Base-by-base conservation (phyloP, 164 flowering plant genomes). In the Kalanchoe fedtschenkoi region DNA sequence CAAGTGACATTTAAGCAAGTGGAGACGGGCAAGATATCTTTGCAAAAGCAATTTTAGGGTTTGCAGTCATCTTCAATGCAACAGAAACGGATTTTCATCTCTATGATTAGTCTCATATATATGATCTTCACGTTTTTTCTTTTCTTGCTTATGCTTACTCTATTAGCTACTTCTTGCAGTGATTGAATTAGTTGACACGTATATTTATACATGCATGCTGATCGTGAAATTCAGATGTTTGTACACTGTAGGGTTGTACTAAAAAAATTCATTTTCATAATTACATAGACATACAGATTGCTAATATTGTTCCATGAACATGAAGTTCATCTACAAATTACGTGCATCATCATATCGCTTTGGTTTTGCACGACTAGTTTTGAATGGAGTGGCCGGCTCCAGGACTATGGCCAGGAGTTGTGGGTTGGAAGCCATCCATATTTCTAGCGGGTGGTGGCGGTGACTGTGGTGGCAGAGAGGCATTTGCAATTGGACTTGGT, bases 371-470 rank as follows among this genome's bases (percentile, higher is more conserved):
- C 30, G 10, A 4, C 56, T 58, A 58, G 34, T 34, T 58, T 34
- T 58, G 28, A 34, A 58, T 58, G 15, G 61, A 58, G 30, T 58
- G 61, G 24, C 61, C 61, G 16, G 38, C 61, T 16, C 61, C 61
- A 37, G 61, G 61, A 21, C 61, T 58, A 24, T 58, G 41, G 16
- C 61, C 61, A 1, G 61, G 61, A 22, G 21, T 15, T 33, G 61
- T 58, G 26, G 61, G 61, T 34, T 37, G 33, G 61, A 58, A 58
- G 28, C 30, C 41, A 58, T 58, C 42, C 28, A 33, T 15, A 7
- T 41, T 14, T 19, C 17, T 34, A 22, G 41, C 34, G 28, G 61
- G 61, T 9, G 61, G 24, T 24, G 58, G 9, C 69, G 47, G 32
- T n/a, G n/a, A n/a, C n/a, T n/a, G 46, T 9, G 29, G 32, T 26